These are phyloP conservation scores for Teunomyces kruisii DNA, from an alignment of 805 yeast species.

Conservation along the genomic window DNA sequence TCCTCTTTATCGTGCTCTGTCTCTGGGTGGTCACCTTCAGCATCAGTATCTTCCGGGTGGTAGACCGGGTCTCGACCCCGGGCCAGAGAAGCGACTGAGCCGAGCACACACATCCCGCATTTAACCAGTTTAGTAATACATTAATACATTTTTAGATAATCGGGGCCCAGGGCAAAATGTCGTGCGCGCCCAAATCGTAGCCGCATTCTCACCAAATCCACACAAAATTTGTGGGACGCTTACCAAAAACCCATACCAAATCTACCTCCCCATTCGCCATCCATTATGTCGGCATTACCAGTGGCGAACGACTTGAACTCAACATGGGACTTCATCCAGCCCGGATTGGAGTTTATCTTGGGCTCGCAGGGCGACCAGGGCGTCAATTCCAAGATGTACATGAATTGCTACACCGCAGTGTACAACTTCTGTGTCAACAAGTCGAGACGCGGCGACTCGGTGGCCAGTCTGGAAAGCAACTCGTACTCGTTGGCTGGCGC, in stretches of 20 bases:
- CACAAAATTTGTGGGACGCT: background rate
- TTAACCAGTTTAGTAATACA: background rate
- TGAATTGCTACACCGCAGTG: conserved; percentile 88
- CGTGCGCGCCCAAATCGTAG: background rate
- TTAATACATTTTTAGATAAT: background rate
- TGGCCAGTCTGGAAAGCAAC: conserved; percentile 21
- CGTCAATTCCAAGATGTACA: conserved; percentile 69
- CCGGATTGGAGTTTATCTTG: conserved; percentile 67
- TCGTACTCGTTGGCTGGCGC: conserved; percentile 74
- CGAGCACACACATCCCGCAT: no score
- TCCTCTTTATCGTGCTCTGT: conserved; percentile 70
- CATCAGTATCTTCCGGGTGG: conserved; percentile 78
- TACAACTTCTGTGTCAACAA: conserved; percentile 89
- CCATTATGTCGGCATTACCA: conserved; percentile 34
- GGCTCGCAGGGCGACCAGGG: conserved; percentile 69
- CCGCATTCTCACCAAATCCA: background rate
- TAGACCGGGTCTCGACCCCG: conserved; percentile 52
- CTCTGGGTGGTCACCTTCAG: conserved; percentile 87
- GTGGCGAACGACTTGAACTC: conserved; percentile 61
- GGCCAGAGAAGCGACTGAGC: conserved; percentile 1
- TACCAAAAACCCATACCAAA: background rate
- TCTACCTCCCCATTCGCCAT: background rate
- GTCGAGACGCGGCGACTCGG: conserved; percentile 43
- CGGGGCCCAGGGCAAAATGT: background rate
- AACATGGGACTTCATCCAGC: conserved; percentile 78